These are phyloP conservation scores for Fraxinus albicans DNA, from an alignment of 305 asterid species.

Conservation along the genomic window DNA sequence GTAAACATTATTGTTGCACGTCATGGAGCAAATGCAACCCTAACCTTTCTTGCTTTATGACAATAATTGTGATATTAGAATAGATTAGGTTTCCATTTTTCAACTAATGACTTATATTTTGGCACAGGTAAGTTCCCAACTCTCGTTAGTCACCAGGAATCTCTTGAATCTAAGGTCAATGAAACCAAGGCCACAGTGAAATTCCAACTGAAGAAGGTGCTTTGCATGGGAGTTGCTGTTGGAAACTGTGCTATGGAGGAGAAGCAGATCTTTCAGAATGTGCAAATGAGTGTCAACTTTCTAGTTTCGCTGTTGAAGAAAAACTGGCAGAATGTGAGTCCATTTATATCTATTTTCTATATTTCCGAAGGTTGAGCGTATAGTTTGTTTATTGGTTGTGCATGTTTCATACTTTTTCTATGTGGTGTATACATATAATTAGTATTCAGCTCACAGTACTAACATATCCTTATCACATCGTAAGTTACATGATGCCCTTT, in stretches of 20 bases:
- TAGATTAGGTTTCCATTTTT: not conserved
- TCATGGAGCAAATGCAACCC: not conserved
- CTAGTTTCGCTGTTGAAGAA: constrained; percentile 62
- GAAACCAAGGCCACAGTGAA: constrained; percentile 68
- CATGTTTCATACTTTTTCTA: not conserved
- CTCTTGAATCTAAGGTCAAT: constrained; percentile 58
- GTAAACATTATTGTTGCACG: not conserved
- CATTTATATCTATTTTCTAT: not conserved
- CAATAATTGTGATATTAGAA: not conserved
- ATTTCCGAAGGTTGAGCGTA: not conserved
- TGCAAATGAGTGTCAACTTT: constrained; percentile 68
- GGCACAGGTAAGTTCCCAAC: constrained; percentile 65
- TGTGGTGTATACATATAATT: not conserved
- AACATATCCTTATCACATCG: not conserved
- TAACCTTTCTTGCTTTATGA: not conserved
- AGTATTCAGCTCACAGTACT: not conserved
- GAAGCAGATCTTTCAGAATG: constrained; percentile 66
- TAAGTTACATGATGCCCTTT: not conserved
- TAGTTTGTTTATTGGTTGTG: not conserved
- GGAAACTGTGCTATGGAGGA: constrained; percentile 68
- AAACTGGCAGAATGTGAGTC: constrained; percentile 70
- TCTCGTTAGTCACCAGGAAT: constrained; percentile 62
- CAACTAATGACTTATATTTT: not conserved
- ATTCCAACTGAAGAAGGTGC: constrained; percentile 72
- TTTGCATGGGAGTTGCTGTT: constrained; percentile 78